These are phyloP conservation scores for Quercus glauca DNA, from an alignment of 306 rosid species.

Conservation along the genomic window DNA sequence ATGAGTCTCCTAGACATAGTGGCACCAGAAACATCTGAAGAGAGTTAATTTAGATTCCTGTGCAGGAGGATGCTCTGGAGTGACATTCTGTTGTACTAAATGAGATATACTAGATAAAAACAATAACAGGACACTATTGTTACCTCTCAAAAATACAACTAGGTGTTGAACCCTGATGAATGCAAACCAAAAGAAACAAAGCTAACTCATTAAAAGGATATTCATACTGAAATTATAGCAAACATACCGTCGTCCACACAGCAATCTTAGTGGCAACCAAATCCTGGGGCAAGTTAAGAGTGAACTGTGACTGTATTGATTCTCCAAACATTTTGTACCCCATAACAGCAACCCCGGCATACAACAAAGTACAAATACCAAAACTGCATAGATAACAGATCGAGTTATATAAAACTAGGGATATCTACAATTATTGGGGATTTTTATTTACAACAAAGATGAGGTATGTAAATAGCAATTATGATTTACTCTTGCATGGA, in stretches of 20 bases:
- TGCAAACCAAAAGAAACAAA: background rate
- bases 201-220: background rate
- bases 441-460: background rate
- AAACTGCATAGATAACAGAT: constrained; percentile 46
- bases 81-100: background rate
- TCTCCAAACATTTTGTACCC: constrained; percentile 99
- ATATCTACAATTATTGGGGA: background rate
- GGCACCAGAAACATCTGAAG: background rate
- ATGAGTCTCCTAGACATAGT: background rate
- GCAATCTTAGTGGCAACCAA: constrained; percentile 90
- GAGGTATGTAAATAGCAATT: background rate
- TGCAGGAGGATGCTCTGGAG: background rate
- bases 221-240: constrained; percentile 7
- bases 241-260: constrained; percentile 92
- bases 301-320: constrained; percentile 71
- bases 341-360: constrained; percentile 86
- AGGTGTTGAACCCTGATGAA: background rate
- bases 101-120: background rate
- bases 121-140: background rate
- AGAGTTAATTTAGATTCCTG: background rate
- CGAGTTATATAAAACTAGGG: background rate
- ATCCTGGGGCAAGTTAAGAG: constrained; percentile 86
- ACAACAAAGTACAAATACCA: constrained; percentile 61
- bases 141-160: background rate
- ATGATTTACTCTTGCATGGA: no score